These are phyloP conservation scores for Calonectria pteridis DNA, from an alignment of 2,329 filamentous ascomycete species.

Conservation along the genomic window DNA sequence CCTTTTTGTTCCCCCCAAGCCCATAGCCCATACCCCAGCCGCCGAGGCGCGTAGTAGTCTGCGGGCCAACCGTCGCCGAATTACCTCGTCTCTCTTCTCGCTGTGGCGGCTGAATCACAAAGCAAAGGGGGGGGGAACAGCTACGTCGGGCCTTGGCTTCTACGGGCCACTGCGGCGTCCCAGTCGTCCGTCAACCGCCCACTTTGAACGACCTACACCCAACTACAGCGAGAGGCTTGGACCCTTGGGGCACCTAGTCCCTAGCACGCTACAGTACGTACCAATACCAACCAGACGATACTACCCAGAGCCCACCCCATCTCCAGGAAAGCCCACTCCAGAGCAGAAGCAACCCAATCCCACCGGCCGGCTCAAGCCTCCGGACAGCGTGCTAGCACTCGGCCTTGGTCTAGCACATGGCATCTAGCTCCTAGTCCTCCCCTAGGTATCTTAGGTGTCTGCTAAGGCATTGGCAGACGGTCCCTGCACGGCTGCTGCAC, in stretches of 20 bases:
- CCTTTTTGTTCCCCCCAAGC: conserved; percentile 4
- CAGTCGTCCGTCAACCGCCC: conserved; percentile 26
- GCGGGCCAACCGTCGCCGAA: conserved; percentile 35
- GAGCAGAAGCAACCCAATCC: conserved; percentile 30
- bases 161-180: conserved; percentile 25
- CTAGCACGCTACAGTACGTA: conserved; percentile 3
- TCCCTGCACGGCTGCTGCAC: conserved; percentile 11
- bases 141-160: conserved; percentile 36
- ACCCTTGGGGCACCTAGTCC: conserved; percentile 17
- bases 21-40: conserved; percentile 16
- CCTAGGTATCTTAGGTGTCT: not conserved
- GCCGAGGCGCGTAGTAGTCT: conserved; percentile 24
- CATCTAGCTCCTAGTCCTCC: not conserved
- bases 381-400: conserved; percentile 9
- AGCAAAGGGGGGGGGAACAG: conserved; percentile 27
- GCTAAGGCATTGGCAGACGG: conserved; percentile 4
- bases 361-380: conserved; percentile 30
- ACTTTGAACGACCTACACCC: conserved; percentile 15
- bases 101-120: conserved; percentile 43
- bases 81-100: conserved; percentile 36
- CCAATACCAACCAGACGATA: not conserved
- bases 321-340: conserved; percentile 32
- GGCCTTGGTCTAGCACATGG: conserved; percentile 1
- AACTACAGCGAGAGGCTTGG: conserved; percentile 18
- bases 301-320: conserved; percentile 38